Base-by-base conservation (phyloP, 805 yeast species). In the Lipomyces chichibuensis region DNA sequence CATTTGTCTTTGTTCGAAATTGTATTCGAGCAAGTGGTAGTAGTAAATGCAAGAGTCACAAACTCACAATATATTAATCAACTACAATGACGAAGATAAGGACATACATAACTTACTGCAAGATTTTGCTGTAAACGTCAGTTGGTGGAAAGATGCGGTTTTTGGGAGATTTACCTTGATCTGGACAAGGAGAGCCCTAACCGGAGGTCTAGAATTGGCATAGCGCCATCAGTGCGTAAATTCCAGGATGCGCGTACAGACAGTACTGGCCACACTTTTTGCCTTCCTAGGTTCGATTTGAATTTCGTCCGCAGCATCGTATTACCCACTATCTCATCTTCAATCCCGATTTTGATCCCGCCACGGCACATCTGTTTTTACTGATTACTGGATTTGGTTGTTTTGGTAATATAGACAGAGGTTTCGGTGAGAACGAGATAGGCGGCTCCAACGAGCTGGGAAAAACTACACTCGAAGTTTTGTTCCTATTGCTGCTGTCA, bases 381-480 rank as follows among this genome's bases (percentile, higher is more conserved):
- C 27, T 52, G 17, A 17, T 52, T 25, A 52, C 32, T 52, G 32
- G 14, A 25, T 52, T 27, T 52, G 35, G 37, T 14, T 29, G 32
- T 29, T 54, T 25, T 25, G 35, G 57, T 29, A 29, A 11, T 29
- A 29, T 29, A 27, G 57, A 54, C 23, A 33, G n/a, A 43, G 49
- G 23, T 17, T n/a, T 43, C 23, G 49, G 49, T n/a, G 49, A 43
- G 49, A 43, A 43, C 11, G 59, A 23, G 46, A 32, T 29, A 58
- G 37, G 60, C 25, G 53, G 60, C 60, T 58, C 60, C 27, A n/a
- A 25, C n/a, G 63, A 35, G 58, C 58, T 59, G 62, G 35, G 20
- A 29, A n/a, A 35, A 46, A 52, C 58, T 53, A 25, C 57, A n/a
- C 52, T 52, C 29, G 49, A 43, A 43, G 49, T 17, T 35, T 53